Base-by-base conservation (phyloP, 371 early-diverging fungal genomes). In the Paramicrosporidium saccamoebae region DNA sequence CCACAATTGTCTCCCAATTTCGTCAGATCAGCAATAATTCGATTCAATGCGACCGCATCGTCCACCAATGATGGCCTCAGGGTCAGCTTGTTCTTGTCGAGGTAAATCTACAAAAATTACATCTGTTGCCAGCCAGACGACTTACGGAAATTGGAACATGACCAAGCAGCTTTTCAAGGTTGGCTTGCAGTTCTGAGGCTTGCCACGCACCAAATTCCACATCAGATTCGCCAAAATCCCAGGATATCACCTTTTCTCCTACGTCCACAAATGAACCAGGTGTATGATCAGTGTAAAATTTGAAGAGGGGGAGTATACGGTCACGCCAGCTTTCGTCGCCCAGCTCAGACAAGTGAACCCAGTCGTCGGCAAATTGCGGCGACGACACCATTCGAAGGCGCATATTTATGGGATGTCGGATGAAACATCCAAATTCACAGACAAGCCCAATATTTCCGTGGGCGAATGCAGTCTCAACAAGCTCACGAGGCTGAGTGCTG, bases 361-460 rank as follows among this genome's bases (percentile, higher is more conserved):
- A 82, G 3, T 52, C 55, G 15, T 52, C 34, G 15, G 41, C 7
- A n/a, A n/a, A 18, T 18, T 10, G 20, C n/a, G 12, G 21, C 6
- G 6, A 19, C 4, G 33, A 24, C 1, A 27, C 27, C 17, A 17
- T 22, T 3, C 3, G 10, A 2, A 7, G 17, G 4, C 14, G 15
- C 26, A 4, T 17, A 12, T 2, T 17, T 10, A 11, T 25, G 12
- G 25, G 77, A 23, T 81, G 74, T 22, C 62, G 55, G 46, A 61
- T 64, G 44, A 81, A 86, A 33, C 78, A 73, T 4, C 94, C 94
- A 36, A 86, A 84, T 38, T 88, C 90, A 3, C 82, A 78, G 3
- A 64, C 61, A 10, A 92, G 47, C 0, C 90, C 94, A 4, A 86
- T 52, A 16, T 58, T 67, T 3, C 67, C 55, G 7, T 55, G 57